These are phyloP conservation scores for Trichothecium roseum DNA, from an alignment of 2,329 filamentous ascomycete genomes.

Conservation along the genomic window DNA sequence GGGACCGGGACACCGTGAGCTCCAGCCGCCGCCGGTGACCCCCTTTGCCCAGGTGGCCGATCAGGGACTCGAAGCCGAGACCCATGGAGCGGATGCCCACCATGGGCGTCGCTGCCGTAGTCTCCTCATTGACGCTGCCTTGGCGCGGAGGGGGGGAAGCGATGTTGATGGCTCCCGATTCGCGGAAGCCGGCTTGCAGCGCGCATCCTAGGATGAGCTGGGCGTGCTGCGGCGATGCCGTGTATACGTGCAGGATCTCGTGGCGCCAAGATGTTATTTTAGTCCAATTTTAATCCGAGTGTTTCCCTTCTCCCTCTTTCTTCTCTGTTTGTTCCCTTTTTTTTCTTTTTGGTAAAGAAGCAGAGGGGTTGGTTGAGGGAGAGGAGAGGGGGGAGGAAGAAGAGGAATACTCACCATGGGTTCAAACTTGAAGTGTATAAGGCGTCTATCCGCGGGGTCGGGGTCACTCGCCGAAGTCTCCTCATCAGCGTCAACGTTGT, in stretches of 20 bases:
- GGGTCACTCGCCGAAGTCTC: constrained; percentile 6
- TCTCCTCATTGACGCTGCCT: too few species aligned
- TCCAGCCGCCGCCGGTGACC: constrained; percentile 10
- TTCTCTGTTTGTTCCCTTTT: too few species aligned
- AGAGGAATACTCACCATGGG: constrained; percentile 63
- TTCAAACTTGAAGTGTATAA: constrained; percentile 85
- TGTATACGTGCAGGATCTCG: constrained; percentile 85
- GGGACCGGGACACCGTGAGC: constrained; percentile 51
- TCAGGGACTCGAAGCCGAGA: constrained; percentile 68
- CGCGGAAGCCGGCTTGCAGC: constrained; percentile 74
- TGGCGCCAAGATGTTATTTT: too few species aligned
- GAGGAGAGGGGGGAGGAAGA: too few species aligned
- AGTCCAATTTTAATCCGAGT: constrained; percentile 10
- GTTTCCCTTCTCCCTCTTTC: too few species aligned
- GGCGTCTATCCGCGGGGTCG: constrained; percentile 26
- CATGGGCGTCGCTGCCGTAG: constrained; percentile 46
- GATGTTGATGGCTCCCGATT: constrained; percentile 73
- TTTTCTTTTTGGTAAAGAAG: too few species aligned
- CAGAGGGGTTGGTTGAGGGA: too few species aligned
- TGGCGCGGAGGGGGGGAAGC: constrained; percentile 14
- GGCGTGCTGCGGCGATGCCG: constrained; percentile 64
- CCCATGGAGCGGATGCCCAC: constrained; percentile 81
- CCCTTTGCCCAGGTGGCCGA: constrained; percentile 44
- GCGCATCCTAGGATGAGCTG: constrained; percentile 67
- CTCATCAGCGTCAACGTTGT: constrained; percentile 11